These are phyloP conservation scores for Candida takata DNA, from an alignment of 805 yeast genomes.

Conservation along the genomic window DNA sequence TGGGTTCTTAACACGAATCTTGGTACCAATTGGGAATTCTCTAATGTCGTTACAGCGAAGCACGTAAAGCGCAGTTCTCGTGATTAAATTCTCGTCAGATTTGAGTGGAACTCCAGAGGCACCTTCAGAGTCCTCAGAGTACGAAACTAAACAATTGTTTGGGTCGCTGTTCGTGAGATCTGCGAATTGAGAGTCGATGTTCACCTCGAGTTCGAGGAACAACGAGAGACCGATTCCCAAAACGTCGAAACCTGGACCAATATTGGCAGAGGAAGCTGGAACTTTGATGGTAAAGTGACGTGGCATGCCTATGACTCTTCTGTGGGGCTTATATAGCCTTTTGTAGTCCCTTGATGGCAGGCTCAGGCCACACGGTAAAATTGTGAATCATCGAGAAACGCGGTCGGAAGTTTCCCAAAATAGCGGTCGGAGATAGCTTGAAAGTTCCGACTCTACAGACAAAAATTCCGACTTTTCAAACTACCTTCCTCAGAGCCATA, in stretches of 20 bases:
- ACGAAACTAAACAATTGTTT: slow-evolving; percentile 60
- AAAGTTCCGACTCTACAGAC: no score
- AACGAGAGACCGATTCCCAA: slow-evolving; percentile 83
- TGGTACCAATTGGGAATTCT: slow-evolving; percentile 79
- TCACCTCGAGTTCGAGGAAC: slow-evolving; percentile 63
- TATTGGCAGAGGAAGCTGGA: slow-evolving; percentile 96
- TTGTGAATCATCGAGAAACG: no score
- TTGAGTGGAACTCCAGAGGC: slow-evolving; percentile 70
- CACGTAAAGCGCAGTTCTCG: slow-evolving; percentile 89
- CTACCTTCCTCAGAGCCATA: no score
- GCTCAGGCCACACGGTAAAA: no score
- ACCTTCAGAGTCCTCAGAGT: slow-evolving; percentile 69
- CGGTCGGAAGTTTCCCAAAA: no score
- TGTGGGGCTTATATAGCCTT: no score
- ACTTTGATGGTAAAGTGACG: slow-evolving; percentile 59
- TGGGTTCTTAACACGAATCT: slow-evolving; percentile 75
- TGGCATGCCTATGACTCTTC: slow-evolving; percentile 27
- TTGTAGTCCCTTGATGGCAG: no score
- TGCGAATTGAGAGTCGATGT: slow-evolving; percentile 45
- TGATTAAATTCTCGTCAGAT: slow-evolving; percentile 77
- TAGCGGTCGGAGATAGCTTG: no score
- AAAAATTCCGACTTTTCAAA: no score
- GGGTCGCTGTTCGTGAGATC: slow-evolving; percentile 49
- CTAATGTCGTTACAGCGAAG: slow-evolving; percentile 74
- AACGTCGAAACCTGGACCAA: slow-evolving; percentile 98